Evolutionary conservation across 208 protist genomes (phyloP).

Genomic region (Trypanosoma congolense): DNA sequence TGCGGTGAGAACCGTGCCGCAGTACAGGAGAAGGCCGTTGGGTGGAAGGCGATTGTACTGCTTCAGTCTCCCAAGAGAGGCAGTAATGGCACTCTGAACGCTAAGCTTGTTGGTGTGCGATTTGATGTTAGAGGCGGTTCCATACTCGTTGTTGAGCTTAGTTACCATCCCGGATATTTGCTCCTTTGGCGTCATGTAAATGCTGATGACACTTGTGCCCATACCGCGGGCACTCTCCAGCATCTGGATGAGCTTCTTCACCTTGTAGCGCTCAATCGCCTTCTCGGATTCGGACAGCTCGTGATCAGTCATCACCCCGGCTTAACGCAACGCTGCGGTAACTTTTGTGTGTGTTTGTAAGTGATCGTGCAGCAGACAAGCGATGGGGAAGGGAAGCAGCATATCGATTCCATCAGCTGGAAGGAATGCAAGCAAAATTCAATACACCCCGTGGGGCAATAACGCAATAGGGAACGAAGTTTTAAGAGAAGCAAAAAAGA

Average conservation of each 20-base stretch:
- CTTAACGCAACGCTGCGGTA: neutral
- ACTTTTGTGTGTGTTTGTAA: neutral
- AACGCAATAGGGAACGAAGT: neutral
- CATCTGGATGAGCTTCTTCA: constrained; percentile 99
- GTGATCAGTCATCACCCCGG: constrained; percentile 34
- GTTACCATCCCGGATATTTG: constrained; percentile 96
- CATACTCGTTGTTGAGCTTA: constrained; percentile 99
- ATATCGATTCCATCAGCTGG: neutral
- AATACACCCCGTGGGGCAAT: too few species aligned
- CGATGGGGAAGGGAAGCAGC: neutral
- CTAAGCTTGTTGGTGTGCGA: constrained; percentile 97
- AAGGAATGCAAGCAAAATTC: too few species aligned
- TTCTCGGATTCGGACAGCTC: constrained; percentile 87
- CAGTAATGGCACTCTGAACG: constrained; percentile 89
- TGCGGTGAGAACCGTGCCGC: constrained; percentile 97
- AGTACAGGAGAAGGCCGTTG: constrained; percentile 99
- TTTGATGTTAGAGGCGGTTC: constrained; percentile 99
- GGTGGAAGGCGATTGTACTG: constrained; percentile 89
- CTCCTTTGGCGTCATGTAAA: constrained; percentile 98
- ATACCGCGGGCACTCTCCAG: constrained; percentile 97
- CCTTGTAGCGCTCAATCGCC: constrained; percentile 98
- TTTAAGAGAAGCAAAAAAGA: neutral
- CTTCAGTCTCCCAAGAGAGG: constrained; percentile 88
- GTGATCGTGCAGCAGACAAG: neutral
- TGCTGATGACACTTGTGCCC: constrained; percentile 98